These are phyloP conservation scores for Fusarium falciforme DNA, from an alignment of 2,329 filamentous ascomycete species.

Conservation along the genomic window DNA sequence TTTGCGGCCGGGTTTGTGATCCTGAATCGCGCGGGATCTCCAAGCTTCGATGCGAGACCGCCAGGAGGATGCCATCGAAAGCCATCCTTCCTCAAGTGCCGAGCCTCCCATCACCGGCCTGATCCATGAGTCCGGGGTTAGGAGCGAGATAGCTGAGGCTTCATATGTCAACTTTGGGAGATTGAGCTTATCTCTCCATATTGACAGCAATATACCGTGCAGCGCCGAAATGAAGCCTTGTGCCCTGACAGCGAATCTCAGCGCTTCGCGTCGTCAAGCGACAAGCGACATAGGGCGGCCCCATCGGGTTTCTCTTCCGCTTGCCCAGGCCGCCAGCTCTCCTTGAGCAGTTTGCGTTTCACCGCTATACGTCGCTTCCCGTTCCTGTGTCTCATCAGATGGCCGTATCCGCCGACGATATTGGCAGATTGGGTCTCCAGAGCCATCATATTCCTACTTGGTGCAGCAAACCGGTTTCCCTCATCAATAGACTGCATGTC, in stretches of 20 bases:
- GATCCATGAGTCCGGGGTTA: not conserved
- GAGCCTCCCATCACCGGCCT: constrained; percentile 13
- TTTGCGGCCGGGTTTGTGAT: constrained; percentile 7
- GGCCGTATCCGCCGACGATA: constrained; percentile 24
- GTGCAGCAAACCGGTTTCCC: not conserved
- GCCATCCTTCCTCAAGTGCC: not conserved
- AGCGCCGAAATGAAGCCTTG: constrained; percentile 22
- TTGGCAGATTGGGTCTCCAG: not conserved
- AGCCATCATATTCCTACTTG: not conserved
- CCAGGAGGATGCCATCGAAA: constrained; percentile 6
- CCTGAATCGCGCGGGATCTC: constrained; percentile 37
- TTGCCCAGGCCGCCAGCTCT: constrained; percentile 15
- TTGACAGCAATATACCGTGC: constrained; percentile 21
- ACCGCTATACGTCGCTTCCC: constrained; percentile 32
- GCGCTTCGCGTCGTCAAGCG: constrained; percentile 31
- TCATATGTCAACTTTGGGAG: not conserved
- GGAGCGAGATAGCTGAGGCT: not conserved
- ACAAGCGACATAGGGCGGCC: constrained; percentile 32
- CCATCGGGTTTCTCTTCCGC: constrained; percentile 6
- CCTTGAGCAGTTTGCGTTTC: constrained; percentile 29
- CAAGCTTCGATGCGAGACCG: constrained; percentile 12
- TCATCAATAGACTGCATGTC: not conserved
- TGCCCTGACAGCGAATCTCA: constrained; percentile 32
- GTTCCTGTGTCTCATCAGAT: constrained; percentile 30
- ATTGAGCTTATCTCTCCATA: constrained; percentile 12